Evolutionary conservation across 495 filamentous ascomycete genomes (phyloP).

Genomic region (Aspergillus panamensis): DNA sequence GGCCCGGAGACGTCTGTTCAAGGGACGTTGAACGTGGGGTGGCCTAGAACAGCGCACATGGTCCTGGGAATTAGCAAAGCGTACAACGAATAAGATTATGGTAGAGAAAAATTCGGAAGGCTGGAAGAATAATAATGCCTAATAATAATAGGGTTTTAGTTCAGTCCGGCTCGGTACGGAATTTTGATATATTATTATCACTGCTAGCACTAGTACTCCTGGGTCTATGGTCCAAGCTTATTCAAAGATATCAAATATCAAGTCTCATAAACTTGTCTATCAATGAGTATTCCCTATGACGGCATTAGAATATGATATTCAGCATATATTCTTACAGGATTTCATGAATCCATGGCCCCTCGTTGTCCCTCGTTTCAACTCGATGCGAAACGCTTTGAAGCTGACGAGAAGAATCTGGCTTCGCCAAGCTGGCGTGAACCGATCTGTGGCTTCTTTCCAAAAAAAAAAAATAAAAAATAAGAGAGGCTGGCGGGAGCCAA

Average conservation of each 20-base stretch:
- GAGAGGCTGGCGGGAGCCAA: constrained; percentile 7
- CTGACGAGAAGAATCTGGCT: too few species aligned
- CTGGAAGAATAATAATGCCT: constrained; percentile 8
- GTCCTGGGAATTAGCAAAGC: not conserved
- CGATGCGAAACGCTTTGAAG: too few species aligned
- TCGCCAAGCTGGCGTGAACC: too few species aligned
- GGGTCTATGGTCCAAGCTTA: not conserved
- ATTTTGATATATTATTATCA: not conserved
- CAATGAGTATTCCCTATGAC: not conserved
- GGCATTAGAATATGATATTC: too few species aligned
- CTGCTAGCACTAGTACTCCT: not conserved
- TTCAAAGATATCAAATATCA: not conserved
- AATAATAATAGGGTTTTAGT: not conserved
- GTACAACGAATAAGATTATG: not conserved
- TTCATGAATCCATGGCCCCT: too few species aligned
- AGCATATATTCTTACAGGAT: too few species aligned
- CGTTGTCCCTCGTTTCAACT: too few species aligned
- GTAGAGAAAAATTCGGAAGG: constrained; percentile 6
- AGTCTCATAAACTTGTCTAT: not conserved
- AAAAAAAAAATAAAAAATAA: constrained; percentile 2
- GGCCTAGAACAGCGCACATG: not conserved
- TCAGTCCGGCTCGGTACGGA: not conserved
- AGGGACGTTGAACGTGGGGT: not conserved
- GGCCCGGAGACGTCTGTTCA: not conserved
- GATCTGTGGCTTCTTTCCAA: not conserved